phyloP scores from a whole-genome alignment of 768 basidiomycete genomes.

The Pilatotrama ljubarskyi region DNA sequence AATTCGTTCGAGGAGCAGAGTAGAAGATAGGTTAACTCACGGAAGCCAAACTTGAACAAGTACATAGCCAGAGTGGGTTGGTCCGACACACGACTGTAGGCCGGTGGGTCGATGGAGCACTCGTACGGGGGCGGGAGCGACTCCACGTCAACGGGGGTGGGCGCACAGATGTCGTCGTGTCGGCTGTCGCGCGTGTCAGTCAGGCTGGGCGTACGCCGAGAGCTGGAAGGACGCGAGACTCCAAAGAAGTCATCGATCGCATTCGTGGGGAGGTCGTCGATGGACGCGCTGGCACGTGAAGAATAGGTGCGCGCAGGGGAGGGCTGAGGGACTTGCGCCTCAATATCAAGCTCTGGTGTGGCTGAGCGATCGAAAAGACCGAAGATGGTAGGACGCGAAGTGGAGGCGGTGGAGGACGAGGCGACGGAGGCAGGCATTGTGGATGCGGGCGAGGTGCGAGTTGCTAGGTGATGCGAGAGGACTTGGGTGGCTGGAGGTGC shows the following conservation, averaged over 20 bases:
- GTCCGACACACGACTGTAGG: conserved; percentile 37
- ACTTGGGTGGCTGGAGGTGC: neutral
- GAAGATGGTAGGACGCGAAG: conserved; percentile 16
- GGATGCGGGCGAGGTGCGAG: neutral
- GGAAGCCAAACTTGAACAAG: conserved; percentile 51
- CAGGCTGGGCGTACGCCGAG: conserved; percentile 11
- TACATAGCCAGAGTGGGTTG: conserved; percentile 47
- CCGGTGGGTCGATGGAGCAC: conserved; percentile 32
- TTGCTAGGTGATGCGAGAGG: neutral
- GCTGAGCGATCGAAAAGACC: conserved; percentile 18
- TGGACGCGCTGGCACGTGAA: neutral
- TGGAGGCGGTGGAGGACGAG: conserved; percentile 1
- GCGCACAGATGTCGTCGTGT: conserved; percentile 29
- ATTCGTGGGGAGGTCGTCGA: conserved; percentile 2
- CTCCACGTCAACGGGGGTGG: conserved; percentile 18
- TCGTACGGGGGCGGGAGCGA: conserved; percentile 36
- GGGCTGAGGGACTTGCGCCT: conserved; percentile 15
- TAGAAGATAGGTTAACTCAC: conserved; percentile 34
- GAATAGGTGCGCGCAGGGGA: conserved; percentile 1
- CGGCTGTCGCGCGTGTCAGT: conserved; percentile 33
- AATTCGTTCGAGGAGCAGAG: neutral
- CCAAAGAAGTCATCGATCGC: conserved; percentile 35
- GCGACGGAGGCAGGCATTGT: conserved; percentile 17
- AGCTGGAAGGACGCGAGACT: conserved; percentile 21
- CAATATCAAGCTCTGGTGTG: conserved; percentile 15